Evolutionary conservation across 2,329 filamentous ascomycete species (phyloP), one percentile per base, ranked within the genome.

Genomic region (Ambrosiella beaveri): DNA sequence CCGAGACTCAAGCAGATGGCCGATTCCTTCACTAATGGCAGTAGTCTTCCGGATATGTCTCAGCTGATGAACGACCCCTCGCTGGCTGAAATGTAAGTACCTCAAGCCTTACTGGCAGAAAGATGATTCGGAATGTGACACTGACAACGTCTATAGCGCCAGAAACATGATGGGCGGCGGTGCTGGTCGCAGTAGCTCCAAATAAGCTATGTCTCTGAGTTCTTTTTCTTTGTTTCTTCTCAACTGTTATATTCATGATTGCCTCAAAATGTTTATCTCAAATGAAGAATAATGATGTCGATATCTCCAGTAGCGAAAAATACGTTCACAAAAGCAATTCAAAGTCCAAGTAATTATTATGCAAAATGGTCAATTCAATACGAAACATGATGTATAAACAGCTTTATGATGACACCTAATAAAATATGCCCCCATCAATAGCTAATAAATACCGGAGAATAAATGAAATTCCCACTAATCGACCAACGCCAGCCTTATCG

Each of bases 31-130:
- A 81, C 79, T 61, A 74, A 75, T 57, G 85, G 86, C 49, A 83
- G 56, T 39, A 91, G 91, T 55, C 89, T 95, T 85, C 93, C 93
- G 7, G 88, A 97, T 70, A 75, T 97, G 66, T 77, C 79, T 58
- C 77, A 78, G 63, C 74, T 98, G 70, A 95, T 98, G 93, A 85
- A 82, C 63, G 93, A 98, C 68, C 93, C 93, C 53, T 86, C 74
- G 68, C 85, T 98, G 70, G 88, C 88, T 50, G 88, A 96, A 60
- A 89, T 97, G 90, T 94, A 73, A 86, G 86, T 81, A 41, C 7
- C 19, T 15, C 15, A 35, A 27, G 19, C 9, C 13, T 41, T 41
- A n/a, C 11, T 41, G 13, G 11, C 44, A 5, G 8, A 1, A 13
- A 47, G 4, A 47, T n/a, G 8, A n/a, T 47, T 5, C 11, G n/a